A percentile compares a stretch with the other conserved stretches of the same genome.
phyloP scores from a whole-genome alignment of 176 grass and related monocot species.

The Themeda triandra region DNA sequence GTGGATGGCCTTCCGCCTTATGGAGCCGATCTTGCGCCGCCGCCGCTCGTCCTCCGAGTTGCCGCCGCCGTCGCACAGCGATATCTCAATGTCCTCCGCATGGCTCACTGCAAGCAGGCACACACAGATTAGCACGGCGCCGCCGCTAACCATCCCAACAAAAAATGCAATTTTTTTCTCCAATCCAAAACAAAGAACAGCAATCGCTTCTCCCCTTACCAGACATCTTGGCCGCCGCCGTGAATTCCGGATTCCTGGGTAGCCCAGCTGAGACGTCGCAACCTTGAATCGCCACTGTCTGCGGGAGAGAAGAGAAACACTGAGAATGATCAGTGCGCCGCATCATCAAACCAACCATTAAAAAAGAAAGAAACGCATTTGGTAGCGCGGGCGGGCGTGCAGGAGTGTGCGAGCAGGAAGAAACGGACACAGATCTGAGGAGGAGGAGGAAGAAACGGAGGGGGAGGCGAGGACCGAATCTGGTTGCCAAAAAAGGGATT shows the following conservation, averaged over 20 bases:
- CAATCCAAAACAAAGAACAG: neutral
- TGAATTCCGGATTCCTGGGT: slow-evolving; percentile 6
- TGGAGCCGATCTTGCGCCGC: slow-evolving; percentile 85
- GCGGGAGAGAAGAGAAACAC: neutral
- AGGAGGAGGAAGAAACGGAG: slow-evolving; percentile 23
- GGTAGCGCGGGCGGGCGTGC: neutral
- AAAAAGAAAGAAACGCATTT: slow-evolving; percentile 20
- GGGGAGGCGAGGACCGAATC: slow-evolving; percentile 17
- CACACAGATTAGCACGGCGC: neutral
- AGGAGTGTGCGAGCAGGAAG: neutral
- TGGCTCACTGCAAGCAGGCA: slow-evolving; percentile 40
- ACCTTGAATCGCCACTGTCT: slow-evolving; percentile 20
- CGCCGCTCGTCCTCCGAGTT: slow-evolving; percentile 95
- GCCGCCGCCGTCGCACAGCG: slow-evolving; percentile 64
- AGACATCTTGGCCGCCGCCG: slow-evolving; percentile 33
- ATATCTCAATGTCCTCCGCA: slow-evolving; percentile 73
- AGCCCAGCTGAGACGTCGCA: slow-evolving; percentile 19
- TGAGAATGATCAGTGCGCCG: neutral
- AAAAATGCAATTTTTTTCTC: neutral
- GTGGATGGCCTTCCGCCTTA: slow-evolving; percentile 80
- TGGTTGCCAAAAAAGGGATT: slow-evolving; percentile 19
- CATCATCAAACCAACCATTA: neutral
- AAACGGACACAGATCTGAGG: slow-evolving; percentile 51
- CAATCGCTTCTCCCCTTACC: slow-evolving; percentile 9
- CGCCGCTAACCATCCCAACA: neutral